Percentiles rank a stretch among this genome's conserved stretches.
phyloP scores from a whole-genome alignment of 768 basidiomycete species.

The Suillus decipiens region DNA sequence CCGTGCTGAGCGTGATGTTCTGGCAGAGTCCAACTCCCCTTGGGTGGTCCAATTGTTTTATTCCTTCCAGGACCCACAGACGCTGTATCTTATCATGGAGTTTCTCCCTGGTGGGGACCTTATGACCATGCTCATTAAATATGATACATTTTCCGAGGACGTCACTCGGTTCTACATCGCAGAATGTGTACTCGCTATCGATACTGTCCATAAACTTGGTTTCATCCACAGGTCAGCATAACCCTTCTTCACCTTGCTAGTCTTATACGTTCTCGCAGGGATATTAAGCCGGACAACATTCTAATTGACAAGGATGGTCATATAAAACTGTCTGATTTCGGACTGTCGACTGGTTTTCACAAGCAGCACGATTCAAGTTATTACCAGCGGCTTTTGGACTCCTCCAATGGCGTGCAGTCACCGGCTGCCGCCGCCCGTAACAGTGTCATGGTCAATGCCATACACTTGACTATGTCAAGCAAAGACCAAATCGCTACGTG shows the following conservation, averaged over 20 bases:
- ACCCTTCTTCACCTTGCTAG: constrained; percentile 1
- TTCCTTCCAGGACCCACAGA: constrained; percentile 94
- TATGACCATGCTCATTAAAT: constrained; percentile 99
- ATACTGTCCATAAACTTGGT: constrained; percentile 94
- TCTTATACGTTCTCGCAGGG: constrained; percentile 47
- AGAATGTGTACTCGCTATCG: constrained; percentile 97
- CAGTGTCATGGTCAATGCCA: constrained; percentile 96
- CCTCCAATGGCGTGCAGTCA: constrained; percentile 47
- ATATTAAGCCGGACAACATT: constrained; percentile 99
- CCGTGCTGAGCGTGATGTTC: constrained; percentile 93
- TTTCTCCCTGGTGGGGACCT: constrained; percentile 97
- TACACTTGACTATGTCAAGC: constrained; percentile 92
- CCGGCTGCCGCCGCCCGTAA: constrained; percentile 64
- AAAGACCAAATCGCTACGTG: constrained; percentile 96
- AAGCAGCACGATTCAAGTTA: constrained; percentile 97
- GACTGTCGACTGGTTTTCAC: constrained; percentile 98
- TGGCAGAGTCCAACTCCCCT: constrained; percentile 91
- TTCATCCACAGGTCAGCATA: constrained; percentile 89
- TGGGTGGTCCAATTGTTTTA: constrained; percentile 98
- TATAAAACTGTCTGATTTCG: constrained; percentile 97
- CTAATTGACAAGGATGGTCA: constrained; percentile 91
- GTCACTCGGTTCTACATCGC: constrained; percentile 98
- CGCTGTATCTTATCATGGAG: constrained; percentile 98
- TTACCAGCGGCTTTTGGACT: constrained; percentile 86
- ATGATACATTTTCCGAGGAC: constrained; percentile 98